Evolutionary conservation across 345 rosid genomes (phyloP), one percentile per base, ranked within the genome.

Genomic region (Odontarrhena argentea): DNA sequence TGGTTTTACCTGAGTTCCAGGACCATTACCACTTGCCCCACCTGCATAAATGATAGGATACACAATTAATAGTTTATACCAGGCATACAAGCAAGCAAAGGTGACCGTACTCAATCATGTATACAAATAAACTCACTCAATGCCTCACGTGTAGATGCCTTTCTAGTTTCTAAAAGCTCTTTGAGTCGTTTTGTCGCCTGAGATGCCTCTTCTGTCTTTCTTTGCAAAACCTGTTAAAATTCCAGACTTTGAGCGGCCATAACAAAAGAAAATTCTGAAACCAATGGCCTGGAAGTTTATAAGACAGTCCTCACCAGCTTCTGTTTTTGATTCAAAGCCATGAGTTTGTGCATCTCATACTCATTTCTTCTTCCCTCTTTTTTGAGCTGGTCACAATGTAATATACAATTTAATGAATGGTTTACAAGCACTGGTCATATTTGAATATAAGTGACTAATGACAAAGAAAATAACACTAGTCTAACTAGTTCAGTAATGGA

Each of bases 311-410:
- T 78, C 81, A 94, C 99, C 97, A 88, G 84, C 73, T 94, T 94
- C 75, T 94, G 99, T 72, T 89, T 85, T 70, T 91, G 97, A 81
- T 94, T 94, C 77, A 94, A 76, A 71, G 99, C 92, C 82, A 88
- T 68, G 52, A 94, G 80, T 73, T 91, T 94, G 77, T 94, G 99
- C 97, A 91, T 86, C 89, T 94, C 99, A 46, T 85, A 91, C 78
- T 89, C 96, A 48, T 91, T 94, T 74, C 96, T 86, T 71, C 97
- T 83, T 65, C 97, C 99, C 78, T 91, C 99, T 80, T 94, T 94
- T 85, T 87, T 94, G 59, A 94, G 95, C 97, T 94, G 85, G 37
- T 58, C 30, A 50, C 55, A 64, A 35, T n/a, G 47, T 2, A 32
- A 43, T 5, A 65, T 10, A 65, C 14, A 18, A 50, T 34, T n/a